Evolutionary conservation across 257 asterid species (phyloP), one percentile per base, ranked within the genome.

Genomic region (Solanum boliviense): DNA sequence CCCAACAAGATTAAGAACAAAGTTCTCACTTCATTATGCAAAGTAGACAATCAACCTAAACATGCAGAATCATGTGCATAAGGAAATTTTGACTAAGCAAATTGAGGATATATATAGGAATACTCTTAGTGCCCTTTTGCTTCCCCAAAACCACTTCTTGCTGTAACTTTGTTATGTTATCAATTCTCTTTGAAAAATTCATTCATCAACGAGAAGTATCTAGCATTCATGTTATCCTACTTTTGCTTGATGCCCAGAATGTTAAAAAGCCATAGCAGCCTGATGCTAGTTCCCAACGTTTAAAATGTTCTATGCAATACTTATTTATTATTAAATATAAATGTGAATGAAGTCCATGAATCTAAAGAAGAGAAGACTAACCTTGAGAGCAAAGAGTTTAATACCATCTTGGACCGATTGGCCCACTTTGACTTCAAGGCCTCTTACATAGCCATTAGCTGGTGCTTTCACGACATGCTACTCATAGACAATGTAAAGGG

Each of bases 401-500:
- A 92, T 78, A 76, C 98, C 98, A 88, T 95, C 99, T 21, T 95
- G 94, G 87, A 97, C 95, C 87, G 96, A 98, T 88, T 94, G 98
- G 75, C 99, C 98, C 48, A 95, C 93, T 68, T 91, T 88, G 88
- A 93, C 92, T 56, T 91, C 90, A 91, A 97, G 98, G 84, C 98
- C 95, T 46, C 92, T 90, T 88, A 96, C 91, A 89, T 84, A 90
- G 48, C 99, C 99, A 74, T 92, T 86, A 86, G 86, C 75, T 23
- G 97, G 90, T 41, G 99, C 98, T 94, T 92, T 95, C 90, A 97
- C 99, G 27, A 97, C 96, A 90, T 97, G 99, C 99, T 97, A 93
- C 90, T 76, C 36, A 87, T 46, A 44, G 83, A 39, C 56, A 38
- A 34, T 72, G 38, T 86, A 88, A 38, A 70, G 62, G 25, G 83